Conservation (phyloP, 2,329 filamentous ascomycete species). For the Xylariaceae sp. region DNA sequence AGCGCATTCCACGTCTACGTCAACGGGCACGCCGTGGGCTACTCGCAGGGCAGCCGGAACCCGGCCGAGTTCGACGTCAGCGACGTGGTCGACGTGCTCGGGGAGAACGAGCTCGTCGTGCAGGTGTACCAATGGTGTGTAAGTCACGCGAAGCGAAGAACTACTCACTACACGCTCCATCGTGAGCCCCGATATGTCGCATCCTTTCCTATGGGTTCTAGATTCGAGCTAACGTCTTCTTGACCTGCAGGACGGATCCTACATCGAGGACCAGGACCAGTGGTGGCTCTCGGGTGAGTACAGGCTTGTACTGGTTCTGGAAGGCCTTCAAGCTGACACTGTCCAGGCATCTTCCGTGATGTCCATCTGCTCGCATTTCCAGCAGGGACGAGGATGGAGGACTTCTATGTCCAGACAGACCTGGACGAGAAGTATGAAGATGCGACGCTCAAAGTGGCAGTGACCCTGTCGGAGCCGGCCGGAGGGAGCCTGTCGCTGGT, state of each 20-base stretch:
- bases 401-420: constrained; percentile 45
- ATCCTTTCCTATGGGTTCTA: too few species aligned
- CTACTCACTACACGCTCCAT: too few species aligned
- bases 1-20: constrained; percentile 55
- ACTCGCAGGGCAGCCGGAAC: constrained; percentile 54
- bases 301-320: too few species aligned
- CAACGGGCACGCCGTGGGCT: constrained; percentile 52
- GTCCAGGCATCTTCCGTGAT: constrained; percentile 39
- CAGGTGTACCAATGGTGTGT: constrained; percentile 54
- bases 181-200: too few species aligned
- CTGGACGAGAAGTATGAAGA: constrained; percentile 45
- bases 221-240: too few species aligned
- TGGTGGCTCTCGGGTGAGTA: too few species aligned
- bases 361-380: constrained; percentile 53
- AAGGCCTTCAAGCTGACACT: too few species aligned
- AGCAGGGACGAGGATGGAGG: constrained; percentile 42
- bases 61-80: constrained; percentile 57
- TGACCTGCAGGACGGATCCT: constrained; percentile 54
- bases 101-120: constrained; percentile 48
- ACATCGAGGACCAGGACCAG: constrained; percentile 44
- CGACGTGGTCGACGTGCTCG: too few species aligned
- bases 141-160: too few species aligned
- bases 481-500: constrained; percentile 54
- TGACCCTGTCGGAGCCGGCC: constrained; percentile 38
- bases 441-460: constrained; percentile 36